Evolutionary conservation across 768 basidiomycete genomes (phyloP).

Genomic region (Gloeostereum incarnatum): DNA sequence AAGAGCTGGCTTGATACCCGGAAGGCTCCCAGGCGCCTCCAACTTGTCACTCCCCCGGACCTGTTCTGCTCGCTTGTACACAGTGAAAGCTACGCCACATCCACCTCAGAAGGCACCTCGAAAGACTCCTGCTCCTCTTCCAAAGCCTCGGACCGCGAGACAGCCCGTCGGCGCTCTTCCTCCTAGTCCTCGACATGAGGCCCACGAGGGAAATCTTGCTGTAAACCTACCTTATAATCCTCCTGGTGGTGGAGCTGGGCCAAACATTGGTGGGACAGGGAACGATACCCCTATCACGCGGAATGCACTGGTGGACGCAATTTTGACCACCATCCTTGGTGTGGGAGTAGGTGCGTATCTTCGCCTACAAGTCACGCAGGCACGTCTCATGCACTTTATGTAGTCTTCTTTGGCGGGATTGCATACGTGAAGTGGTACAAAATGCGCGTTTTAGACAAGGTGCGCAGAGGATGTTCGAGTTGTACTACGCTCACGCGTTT

Average conservation of each 20-base stretch:
- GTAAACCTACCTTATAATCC: conserved; percentile 32
- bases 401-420: conserved; percentile 65
- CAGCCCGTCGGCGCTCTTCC: too few species aligned
- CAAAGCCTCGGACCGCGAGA: too few species aligned
- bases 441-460: conserved; percentile 72
- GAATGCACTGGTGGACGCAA: conserved; percentile 40
- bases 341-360: conserved; percentile 43
- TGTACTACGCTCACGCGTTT: background rate
- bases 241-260: conserved; percentile 28
- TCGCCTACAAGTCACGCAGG: conserved; percentile 3
- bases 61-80: too few species aligned
- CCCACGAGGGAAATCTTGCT: conserved; percentile 28
- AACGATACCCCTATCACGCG: conserved; percentile 23
- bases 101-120: too few species aligned
- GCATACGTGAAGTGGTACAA: conserved; percentile 78
- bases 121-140: too few species aligned
- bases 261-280: conserved; percentile 20
- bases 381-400: conserved; percentile 2
- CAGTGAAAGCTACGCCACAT: too few species aligned
- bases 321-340: conserved; percentile 52
- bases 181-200: conserved; percentile 36
- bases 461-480: conserved; percentile 14
- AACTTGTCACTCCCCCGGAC: too few species aligned
- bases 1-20: too few species aligned
- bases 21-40: too few species aligned